phyloP scores from a whole-genome alignment of 176 grass and related monocot species.

The Bothriochloa decipiens region DNA sequence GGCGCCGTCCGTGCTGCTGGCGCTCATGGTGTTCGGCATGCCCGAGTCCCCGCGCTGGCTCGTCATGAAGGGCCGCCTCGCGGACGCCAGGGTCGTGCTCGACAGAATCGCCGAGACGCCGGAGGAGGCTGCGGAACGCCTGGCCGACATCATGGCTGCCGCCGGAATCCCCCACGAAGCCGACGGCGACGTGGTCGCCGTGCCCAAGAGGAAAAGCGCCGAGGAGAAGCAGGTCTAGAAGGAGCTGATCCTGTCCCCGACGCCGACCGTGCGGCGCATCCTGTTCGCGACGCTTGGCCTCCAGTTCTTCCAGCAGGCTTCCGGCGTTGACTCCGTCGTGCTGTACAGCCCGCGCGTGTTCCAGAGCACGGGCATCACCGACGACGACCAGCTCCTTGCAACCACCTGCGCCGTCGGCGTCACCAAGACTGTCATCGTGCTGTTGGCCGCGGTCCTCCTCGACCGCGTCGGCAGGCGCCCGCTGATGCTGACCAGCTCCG shows the following conservation, averaged over 20 bases:
- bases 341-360: conserved; percentile 75
- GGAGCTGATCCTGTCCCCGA: conserved; percentile 51
- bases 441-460: conserved; percentile 56
- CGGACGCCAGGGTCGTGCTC: conserved; percentile 56
- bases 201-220: conserved; percentile 27
- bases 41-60: conserved; percentile 79
- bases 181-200: conserved; percentile 50
- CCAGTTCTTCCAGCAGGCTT: conserved; percentile 71
- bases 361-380: conserved; percentile 52
- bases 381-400: conserved; percentile 38
- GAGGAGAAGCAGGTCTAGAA: conserved; percentile 62
- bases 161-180: conserved; percentile 48
- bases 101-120: conserved; percentile 49
- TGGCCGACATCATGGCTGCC: conserved; percentile 60
- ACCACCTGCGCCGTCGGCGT: conserved; percentile 63
- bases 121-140: conserved; percentile 54
- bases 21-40: conserved; percentile 52
- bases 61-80: conserved; percentile 67
- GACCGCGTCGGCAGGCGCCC: conserved; percentile 71
- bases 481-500: conserved; percentile 54
- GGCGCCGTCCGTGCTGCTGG: conserved; percentile 55
- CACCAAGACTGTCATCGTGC: conserved; percentile 55
- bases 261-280: conserved; percentile 50
- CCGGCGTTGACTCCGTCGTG: conserved; percentile 68
- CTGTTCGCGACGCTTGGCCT: conserved; percentile 51